phyloP scores from a whole-genome alignment of 768 basidiomycete genomes.

The Lentinula raphanica region DNA sequence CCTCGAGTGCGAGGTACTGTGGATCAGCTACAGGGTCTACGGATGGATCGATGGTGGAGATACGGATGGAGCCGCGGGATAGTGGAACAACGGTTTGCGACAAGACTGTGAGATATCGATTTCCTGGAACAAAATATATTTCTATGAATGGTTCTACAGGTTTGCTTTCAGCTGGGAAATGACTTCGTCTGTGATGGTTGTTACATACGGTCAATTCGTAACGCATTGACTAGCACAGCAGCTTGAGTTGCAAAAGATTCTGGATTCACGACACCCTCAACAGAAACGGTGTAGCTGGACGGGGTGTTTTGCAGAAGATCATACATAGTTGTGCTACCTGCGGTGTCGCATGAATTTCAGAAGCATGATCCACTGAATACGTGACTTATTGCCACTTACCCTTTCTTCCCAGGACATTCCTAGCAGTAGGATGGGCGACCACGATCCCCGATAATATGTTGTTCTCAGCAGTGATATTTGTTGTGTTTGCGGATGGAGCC shows the following conservation, averaged over 20 bases:
- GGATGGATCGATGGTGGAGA: constrained; percentile 11
- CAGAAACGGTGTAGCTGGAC: constrained; percentile 10
- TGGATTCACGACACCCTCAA: constrained; percentile 9
- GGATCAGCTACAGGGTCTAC: constrained; percentile 7
- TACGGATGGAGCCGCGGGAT: constrained; percentile 10
- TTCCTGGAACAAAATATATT: constrained; percentile 7
- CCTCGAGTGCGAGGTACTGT: constrained; percentile 9
- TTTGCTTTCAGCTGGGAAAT: too few species aligned
- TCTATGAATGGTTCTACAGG: constrained; percentile 14
- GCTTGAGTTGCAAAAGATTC: constrained; percentile 9
- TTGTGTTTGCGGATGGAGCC: constrained; percentile 10
- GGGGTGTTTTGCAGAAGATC: constrained; percentile 2
- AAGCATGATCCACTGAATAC: neutral
- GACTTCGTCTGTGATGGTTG: neutral
- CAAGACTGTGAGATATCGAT: neutral
- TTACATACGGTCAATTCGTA: constrained; percentile 11
- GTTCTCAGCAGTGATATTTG: neutral
- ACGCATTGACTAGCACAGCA: constrained; percentile 10
- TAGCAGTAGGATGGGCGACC: constrained; percentile 10
- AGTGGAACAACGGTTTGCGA: constrained; percentile 12
- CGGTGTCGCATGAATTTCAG: neutral
- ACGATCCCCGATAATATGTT: constrained; percentile 7
- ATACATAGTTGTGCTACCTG: too few species aligned
- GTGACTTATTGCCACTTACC: too few species aligned
- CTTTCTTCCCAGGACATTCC: constrained; percentile 9